phyloP scores from a whole-genome alignment of 306 rosid genomes.

The Vigna hirtella region DNA sequence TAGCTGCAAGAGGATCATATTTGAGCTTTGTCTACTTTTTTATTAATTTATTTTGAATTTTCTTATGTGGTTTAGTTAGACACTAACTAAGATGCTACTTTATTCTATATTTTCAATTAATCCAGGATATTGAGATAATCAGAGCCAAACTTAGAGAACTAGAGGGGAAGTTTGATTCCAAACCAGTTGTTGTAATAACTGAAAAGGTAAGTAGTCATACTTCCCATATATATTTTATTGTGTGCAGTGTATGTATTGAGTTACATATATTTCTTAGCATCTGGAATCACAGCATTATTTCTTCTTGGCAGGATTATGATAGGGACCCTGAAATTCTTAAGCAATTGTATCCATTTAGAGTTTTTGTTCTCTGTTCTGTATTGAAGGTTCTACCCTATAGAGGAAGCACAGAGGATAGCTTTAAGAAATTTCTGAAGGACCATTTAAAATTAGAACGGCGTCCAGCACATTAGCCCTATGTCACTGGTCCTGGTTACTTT shows the following conservation, averaged over 20 bases:
- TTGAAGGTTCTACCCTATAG: conserved; percentile 55
- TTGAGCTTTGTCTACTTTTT: conserved; percentile 5
- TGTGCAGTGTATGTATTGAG: conserved; percentile 5
- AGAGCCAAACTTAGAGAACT: conserved; percentile 62
- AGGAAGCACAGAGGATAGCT: conserved; percentile 63
- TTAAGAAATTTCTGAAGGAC: conserved; percentile 67
- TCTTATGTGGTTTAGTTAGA: conserved; percentile 8
- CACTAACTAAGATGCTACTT: conserved; percentile 21
- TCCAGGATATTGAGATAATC: conserved; percentile 69
- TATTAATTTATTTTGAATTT: conserved; percentile 21
- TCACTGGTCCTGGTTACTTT: neutral
- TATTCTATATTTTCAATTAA: conserved; percentile 11
- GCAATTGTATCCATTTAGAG: conserved; percentile 62
- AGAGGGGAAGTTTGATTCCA: conserved; percentile 63
- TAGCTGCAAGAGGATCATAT: conserved; percentile 28
- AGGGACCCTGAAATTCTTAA: conserved; percentile 72
- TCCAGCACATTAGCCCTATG: conserved; percentile 24
- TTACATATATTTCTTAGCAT: neutral
- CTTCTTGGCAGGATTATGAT: conserved; percentile 77
- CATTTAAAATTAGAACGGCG: conserved; percentile 43
- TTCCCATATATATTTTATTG: conserved; percentile 6
- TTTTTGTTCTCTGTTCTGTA: conserved; percentile 66
- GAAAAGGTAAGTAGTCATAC: conserved; percentile 70
- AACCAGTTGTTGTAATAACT: conserved; percentile 71
- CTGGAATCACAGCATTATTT: conserved; percentile 14